A percentile compares a stretch with the other conserved stretches of the same genome.
These are phyloP conservation scores for Exserohilum rostratum DNA, from an alignment of 2,329 filamentous ascomycete genomes.

Conservation along the genomic window DNA sequence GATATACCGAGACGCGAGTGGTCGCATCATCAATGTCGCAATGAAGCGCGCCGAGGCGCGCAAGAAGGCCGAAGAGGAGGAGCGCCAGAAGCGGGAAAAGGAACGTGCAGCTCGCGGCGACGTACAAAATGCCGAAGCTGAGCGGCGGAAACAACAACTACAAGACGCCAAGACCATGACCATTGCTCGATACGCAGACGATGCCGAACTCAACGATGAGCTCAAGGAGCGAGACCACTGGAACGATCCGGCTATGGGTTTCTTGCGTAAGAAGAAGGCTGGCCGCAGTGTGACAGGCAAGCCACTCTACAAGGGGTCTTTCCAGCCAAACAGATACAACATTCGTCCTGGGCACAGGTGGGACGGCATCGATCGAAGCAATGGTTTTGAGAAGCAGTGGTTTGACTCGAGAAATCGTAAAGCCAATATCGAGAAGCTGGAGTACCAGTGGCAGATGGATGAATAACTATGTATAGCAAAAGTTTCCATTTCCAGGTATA, in stretches of 20 bases:
- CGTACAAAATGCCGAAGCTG: conserved; percentile 75
- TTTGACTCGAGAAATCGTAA: conserved; percentile 85
- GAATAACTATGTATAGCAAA: conserved; percentile 57
- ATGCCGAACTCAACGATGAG: conserved; percentile 83
- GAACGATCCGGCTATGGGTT: conserved; percentile 91
- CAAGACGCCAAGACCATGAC: conserved; percentile 83
- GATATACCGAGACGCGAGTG: conserved; percentile 93
- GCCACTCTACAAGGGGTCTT: conserved; percentile 78
- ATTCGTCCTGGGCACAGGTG: conserved; percentile 91
- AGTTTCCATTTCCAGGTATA: too few species aligned
- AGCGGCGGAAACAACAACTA: conserved; percentile 69
- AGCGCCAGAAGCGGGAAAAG: conserved; percentile 67
- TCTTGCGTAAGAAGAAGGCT: conserved; percentile 64
- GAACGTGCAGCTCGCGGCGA: conserved; percentile 80
- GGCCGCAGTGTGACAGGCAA: conserved; percentile 58
- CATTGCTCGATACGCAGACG: conserved; percentile 80
- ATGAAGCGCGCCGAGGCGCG: conserved; percentile 88
- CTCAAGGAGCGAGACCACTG: conserved; percentile 77
- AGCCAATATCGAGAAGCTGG: conserved; percentile 76
- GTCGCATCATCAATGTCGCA: conserved; percentile 88
- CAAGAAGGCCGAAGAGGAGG: conserved; percentile 76
- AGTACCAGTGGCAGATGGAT: conserved; percentile 97
- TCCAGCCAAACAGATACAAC: conserved; percentile 89
- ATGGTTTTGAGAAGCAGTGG: conserved; percentile 90
- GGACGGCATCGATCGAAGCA: conserved; percentile 95